These are phyloP conservation scores for Leptodontidium sp. DNA, from an alignment of 2,329 filamentous ascomycete species.

Conservation along the genomic window DNA sequence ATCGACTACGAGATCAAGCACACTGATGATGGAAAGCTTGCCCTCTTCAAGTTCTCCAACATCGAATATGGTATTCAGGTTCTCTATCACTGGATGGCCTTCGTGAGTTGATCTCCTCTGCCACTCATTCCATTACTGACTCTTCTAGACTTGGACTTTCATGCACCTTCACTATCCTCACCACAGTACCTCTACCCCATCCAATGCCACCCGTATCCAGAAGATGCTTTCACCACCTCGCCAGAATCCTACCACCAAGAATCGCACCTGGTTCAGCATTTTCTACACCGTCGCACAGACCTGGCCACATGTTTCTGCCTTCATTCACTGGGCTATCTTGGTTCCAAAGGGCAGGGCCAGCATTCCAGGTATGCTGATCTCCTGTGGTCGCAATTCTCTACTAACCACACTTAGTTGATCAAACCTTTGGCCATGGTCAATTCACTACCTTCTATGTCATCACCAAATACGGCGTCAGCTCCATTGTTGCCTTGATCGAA, in stretches of 20 bases:
- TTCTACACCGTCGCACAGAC: slow-evolving; percentile 45
- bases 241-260: slow-evolving; percentile 36
- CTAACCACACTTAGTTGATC: slow-evolving; percentile 34
- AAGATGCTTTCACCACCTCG: slow-evolving; percentile 41
- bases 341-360: slow-evolving; percentile 38
- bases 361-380: slow-evolving; percentile 33
- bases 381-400: not conserved
- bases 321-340: slow-evolving; percentile 45
- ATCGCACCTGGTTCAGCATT: slow-evolving; percentile 45
- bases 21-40: slow-evolving; percentile 35
- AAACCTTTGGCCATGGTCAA: slow-evolving; percentile 38
- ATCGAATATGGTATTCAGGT: slow-evolving; percentile 43
- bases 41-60: slow-evolving; percentile 45
- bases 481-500: slow-evolving; percentile 45
- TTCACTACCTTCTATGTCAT: slow-evolving; percentile 41
- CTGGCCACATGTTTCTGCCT: slow-evolving; percentile 44
- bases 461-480: slow-evolving; percentile 42
- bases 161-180: slow-evolving; percentile 47
- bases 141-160: slow-evolving; percentile 44
- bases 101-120: slow-evolving; percentile 39
- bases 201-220: slow-evolving; percentile 31
- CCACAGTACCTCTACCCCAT: slow-evolving; percentile 32
- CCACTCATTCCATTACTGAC: not conserved
- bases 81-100: slow-evolving; percentile 43
- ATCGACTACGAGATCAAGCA: slow-evolving; percentile 41